A percentile compares a stretch with the other conserved stretches of the same genome.
Conservation (phyloP, 2,329 filamentous ascomycete genomes). For the Ophiostoma angusticollis region DNA sequence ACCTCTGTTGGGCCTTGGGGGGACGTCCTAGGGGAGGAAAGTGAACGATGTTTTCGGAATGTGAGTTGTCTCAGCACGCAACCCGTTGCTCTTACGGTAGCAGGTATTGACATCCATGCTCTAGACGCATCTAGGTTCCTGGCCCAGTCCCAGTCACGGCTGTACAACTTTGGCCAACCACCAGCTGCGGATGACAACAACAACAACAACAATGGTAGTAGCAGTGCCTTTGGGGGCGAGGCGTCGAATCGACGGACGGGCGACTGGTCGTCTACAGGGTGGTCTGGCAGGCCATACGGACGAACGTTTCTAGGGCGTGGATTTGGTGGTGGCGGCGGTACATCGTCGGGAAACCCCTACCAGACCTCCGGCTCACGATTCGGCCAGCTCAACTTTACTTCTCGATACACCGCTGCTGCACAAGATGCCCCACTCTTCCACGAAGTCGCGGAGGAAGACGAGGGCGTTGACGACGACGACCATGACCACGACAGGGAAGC, state of each 20-base stretch:
- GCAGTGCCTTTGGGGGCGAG: slow-evolving; percentile 12
- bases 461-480: slow-evolving; percentile 76
- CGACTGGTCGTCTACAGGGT: slow-evolving; percentile 22
- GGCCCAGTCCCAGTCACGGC: slow-evolving; percentile 85
- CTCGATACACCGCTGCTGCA: slow-evolving; percentile 53
- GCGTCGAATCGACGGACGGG: slow-evolving; percentile 20
- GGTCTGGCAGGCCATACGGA: slow-evolving; percentile 22
- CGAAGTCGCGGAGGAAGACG: slow-evolving; percentile 44
- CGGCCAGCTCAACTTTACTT: slow-evolving; percentile 61
- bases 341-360: slow-evolving; percentile 56
- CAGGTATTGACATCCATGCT: slow-evolving; percentile 7
- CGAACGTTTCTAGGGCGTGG: slow-evolving; percentile 28
- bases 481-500: slow-evolving; percentile 85
- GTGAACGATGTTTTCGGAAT: slow-evolving; percentile 73
- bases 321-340: slow-evolving; percentile 28
- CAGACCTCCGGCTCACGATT: slow-evolving; percentile 59
- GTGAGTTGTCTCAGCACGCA: slow-evolving; percentile 46
- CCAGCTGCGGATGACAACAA: slow-evolving; percentile 32
- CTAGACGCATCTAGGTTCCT: slow-evolving; percentile 92
- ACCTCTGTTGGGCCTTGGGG: slow-evolving; percentile 5
- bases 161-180: slow-evolving; percentile 56
- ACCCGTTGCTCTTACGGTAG: too few species aligned
- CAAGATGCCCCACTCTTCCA: slow-evolving; percentile 90
- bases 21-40: slow-evolving; percentile 11
- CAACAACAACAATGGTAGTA: too few species aligned